Evolutionary conservation across 2,329 filamentous ascomycete genomes (phyloP).

Genomic region (Paramyrothecium sp.): DNA sequence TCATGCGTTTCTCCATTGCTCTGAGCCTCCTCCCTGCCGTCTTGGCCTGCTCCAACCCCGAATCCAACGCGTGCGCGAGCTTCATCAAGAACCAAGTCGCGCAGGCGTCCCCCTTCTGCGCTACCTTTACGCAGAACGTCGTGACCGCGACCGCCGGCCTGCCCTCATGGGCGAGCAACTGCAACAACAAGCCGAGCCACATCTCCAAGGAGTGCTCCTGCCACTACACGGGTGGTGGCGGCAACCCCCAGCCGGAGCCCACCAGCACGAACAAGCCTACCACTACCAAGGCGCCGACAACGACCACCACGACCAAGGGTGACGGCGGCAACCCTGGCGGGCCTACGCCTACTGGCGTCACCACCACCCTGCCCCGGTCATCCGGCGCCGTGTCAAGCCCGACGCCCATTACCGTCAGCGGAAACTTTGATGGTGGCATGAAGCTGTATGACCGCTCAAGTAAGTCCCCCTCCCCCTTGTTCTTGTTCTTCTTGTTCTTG

Average conservation of each 20-base stretch:
- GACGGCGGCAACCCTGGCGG: not conserved
- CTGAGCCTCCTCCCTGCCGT: not conserved
- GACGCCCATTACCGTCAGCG: slow-evolving; percentile 34
- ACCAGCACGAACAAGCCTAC: not conserved
- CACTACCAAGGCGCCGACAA: not conserved
- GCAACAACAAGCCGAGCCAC: slow-evolving; percentile 19
- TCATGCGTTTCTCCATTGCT: not conserved
- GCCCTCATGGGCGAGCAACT: slow-evolving; percentile 19
- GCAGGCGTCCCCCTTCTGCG: slow-evolving; percentile 29
- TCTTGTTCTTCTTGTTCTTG: too few species aligned
- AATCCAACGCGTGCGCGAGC: slow-evolving; percentile 27
- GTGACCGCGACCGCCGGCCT: slow-evolving; percentile 20
- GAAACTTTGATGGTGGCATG: slow-evolving; percentile 46
- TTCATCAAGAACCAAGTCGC: slow-evolving; percentile 27
- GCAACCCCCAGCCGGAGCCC: not conserved
- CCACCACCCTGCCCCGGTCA: not conserved
- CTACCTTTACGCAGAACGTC: slow-evolving; percentile 25
- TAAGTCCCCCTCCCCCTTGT: slow-evolving; percentile 16
- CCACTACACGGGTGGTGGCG: slow-evolving; percentile 8
- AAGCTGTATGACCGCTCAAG: slow-evolving; percentile 42
- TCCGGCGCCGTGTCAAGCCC: not conserved
- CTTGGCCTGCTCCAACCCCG: slow-evolving; percentile 25
- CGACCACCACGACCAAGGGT: not conserved
- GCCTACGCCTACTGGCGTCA: not conserved
- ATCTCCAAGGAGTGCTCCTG: slow-evolving; percentile 25